Evolutionary conservation across 495 filamentous ascomycete genomes (phyloP), one percentile per base, ranked within the genome.

Genomic region (Hypoxylon intermedium): DNA sequence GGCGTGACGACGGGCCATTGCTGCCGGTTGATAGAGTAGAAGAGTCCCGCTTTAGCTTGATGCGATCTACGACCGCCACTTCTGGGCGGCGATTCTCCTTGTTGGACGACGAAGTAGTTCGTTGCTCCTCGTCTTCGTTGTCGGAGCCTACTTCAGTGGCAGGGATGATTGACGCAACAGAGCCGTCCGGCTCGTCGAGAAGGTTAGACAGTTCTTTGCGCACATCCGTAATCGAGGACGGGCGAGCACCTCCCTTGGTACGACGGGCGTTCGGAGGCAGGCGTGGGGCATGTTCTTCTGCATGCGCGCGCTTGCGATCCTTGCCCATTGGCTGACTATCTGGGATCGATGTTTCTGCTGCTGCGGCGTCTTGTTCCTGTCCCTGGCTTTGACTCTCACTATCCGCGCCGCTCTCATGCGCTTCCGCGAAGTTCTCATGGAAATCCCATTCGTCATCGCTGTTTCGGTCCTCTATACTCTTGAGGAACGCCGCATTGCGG

Each of bases 401-500:
- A 19, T 73, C 70, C 9, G 65, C 64, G 12, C 31, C 31, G 31
- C 75, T 63, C 26, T 82, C 76, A 43, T 80, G 75, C 5, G 74
- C 72, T 5, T 82, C 79, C 48, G 82, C 82, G 23, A 87, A 82
- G 31, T 76, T 74, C 20, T 85, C 83, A 2, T 87, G 70, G 68
- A 96, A 89, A 50, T 91, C 89, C 69, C 89, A 77, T 20, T 93
- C 89, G 47, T 93, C 89, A 34, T 93, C 91, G 16, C 84, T 78
- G 38, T 87, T 88, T 30, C 81, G 82, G 65, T 98, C 95, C 60
- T 97, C 93, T 46, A 99, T 88, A 6, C 91, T 88, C 51, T 82
- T 83, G 56, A 98, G 84, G 78, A 99, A 99, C 0, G 94, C 94
- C 11, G 85, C 78, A 65, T 91, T 92, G 72, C 93, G 92, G 9